phyloP scores from a whole-genome alignment of 805 yeast species.

The Monosporozyma siamensis region DNA sequence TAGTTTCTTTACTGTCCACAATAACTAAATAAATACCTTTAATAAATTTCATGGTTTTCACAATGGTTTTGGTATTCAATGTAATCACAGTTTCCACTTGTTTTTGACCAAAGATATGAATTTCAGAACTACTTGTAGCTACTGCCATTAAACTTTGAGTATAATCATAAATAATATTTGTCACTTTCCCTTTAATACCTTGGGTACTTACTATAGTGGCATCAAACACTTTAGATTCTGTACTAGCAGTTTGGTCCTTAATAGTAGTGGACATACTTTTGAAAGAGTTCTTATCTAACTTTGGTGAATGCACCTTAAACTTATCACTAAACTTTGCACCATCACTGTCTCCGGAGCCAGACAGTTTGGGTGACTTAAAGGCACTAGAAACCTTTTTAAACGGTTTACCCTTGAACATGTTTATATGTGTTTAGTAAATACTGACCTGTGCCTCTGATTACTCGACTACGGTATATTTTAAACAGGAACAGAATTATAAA shows the following conservation, averaged over 20 bases:
- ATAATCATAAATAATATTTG: slow-evolving; percentile 73
- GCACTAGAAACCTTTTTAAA: slow-evolving; percentile 29
- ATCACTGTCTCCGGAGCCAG: neutral
- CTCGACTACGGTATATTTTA: no score
- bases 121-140: slow-evolving; percentile 56
- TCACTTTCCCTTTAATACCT: slow-evolving; percentile 57
- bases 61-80: slow-evolving; percentile 40
- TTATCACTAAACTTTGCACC: neutral
- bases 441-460: no score
- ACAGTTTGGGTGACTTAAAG: slow-evolving; percentile 20
- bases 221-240: slow-evolving; percentile 24
- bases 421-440: no score
- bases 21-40: slow-evolving; percentile 77
- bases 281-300: slow-evolving; percentile 1
- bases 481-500: no score
- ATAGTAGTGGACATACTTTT: slow-evolving; percentile 23
- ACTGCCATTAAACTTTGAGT: slow-evolving; percentile 79
- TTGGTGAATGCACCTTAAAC: neutral
- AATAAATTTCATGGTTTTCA: slow-evolving; percentile 53
- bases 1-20: slow-evolving; percentile 48
- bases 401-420: slow-evolving; percentile 30
- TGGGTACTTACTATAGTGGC: slow-evolving; percentile 32
- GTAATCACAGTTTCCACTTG: slow-evolving; percentile 62
- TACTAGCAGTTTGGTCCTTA: slow-evolving; percentile 24
- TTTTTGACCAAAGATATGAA: slow-evolving; percentile 80